Evolutionary conservation across 768 basidiomycete species (phyloP), one percentile per base, ranked within the genome.

Genomic region (Cystofilobasidium ferigula): DNA sequence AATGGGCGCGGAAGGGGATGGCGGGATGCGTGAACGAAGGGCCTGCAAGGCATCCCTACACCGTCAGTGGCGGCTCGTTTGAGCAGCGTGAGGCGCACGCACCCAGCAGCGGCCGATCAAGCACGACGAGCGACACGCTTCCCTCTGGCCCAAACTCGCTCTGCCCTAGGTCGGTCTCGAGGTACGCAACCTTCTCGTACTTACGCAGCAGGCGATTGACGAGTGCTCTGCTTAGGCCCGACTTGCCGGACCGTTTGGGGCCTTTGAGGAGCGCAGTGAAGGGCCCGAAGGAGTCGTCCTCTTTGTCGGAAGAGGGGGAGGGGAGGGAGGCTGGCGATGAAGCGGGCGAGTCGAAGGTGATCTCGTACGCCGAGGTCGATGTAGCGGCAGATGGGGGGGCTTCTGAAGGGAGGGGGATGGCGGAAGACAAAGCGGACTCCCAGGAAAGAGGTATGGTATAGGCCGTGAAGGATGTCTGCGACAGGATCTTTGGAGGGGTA

Each of bases 161-260:
- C 76, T 99, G 94, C 22, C 94, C 94, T 4, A 89, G 71, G 76
- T 99, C 94, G 67, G 88, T 89, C 73, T 98, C 94, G 10, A 99
- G 81, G 74, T 83, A 95, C 0, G 91, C 93, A 3, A 97, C 89
- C n/a, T 80, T 80, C 28, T 80, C 79, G 77, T 88, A 89, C 34
- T 87, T 89, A 66, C 16, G 34, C 32, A 87, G 73, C 35, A 99
- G 77, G 16, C 78, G 78, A 72, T 95, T 95, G 20, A 87, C 73
- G 18, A 89, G 73, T 1, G 83, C 83, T 62, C 87, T 79, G 0
- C 87, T 84, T 71, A 97, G 86, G 0, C 89, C 89, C 68, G 90
- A 94, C 75, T 99, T 99, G 0, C 94, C 93, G 10, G 83, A 81
- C 58, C 88, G 85, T 75, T 89, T 93, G 0, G 88, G 82, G 0